Percentiles rank a stretch among this genome's conserved stretches.
phyloP scores from a whole-genome alignment of 2,329 filamentous ascomycete genomes.

The Colletotrichum chlorophyti region DNA sequence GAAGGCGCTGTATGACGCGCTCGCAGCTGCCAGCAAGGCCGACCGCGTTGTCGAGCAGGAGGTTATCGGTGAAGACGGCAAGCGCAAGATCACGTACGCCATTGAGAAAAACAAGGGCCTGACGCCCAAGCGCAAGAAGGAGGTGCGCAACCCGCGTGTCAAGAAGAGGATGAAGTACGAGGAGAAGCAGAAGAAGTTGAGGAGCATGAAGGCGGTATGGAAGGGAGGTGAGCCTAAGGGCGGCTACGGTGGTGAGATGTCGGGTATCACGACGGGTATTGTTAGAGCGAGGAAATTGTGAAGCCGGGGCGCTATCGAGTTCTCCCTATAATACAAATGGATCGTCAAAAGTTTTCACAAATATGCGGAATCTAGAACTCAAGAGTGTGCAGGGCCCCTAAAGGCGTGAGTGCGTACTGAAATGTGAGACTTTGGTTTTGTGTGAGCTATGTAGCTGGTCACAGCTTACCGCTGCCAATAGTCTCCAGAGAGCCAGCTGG shows the following conservation, averaged over 20 bases:
- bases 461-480: slow-evolving; percentile 1
- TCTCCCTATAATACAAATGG: slow-evolving; percentile 25
- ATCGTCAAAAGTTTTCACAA: slow-evolving; percentile 3
- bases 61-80: slow-evolving; percentile 80
- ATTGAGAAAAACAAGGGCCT: slow-evolving; percentile 99
- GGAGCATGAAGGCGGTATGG: slow-evolving; percentile 84
- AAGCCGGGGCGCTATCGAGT: slow-evolving; percentile 14
- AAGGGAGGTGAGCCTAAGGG: slow-evolving; percentile 84
- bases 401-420: background rate
- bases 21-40: slow-evolving; percentile 67
- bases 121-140: slow-evolving; percentile 89
- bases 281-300: slow-evolving; percentile 94
- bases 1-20: slow-evolving; percentile 60
- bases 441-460: background rate
- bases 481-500: slow-evolving; percentile 1
- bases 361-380: background rate
- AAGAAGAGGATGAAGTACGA: slow-evolving; percentile 98
- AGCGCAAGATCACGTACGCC: slow-evolving; percentile 89
- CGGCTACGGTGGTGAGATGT: slow-evolving; percentile 89
- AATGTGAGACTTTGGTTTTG: background rate
- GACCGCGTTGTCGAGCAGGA: slow-evolving; percentile 71
- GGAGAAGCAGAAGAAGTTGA: slow-evolving; percentile 96
- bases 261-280: slow-evolving; percentile 93
- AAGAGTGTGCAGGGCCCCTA: background rate
- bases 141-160: slow-evolving; percentile 90